Evolutionary conservation across 345 rosid species (phyloP).

Genomic region (Hypericum perforatum): DNA sequence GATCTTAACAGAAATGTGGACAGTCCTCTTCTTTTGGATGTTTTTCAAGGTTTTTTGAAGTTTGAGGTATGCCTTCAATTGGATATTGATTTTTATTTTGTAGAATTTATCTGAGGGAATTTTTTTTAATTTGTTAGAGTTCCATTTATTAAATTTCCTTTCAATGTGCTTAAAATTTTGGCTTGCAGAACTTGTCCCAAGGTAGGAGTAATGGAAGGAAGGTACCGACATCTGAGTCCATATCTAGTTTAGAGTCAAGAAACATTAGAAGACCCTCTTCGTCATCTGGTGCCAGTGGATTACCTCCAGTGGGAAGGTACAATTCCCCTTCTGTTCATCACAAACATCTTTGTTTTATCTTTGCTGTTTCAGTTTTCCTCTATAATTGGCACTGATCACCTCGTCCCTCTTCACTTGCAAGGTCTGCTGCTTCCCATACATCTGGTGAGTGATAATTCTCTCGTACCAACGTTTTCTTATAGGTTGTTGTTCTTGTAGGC

Average conservation of each 20-base stretch:
- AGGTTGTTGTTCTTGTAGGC: background rate
- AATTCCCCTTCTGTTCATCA: background rate
- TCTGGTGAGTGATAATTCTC: conserved; percentile 50
- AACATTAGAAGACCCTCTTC: conserved; percentile 55
- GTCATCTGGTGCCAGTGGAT: conserved; percentile 72
- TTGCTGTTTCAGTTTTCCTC: conserved; percentile 4
- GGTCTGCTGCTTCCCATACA: conserved; percentile 49
- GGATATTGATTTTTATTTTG: background rate
- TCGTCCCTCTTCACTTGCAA: conserved; percentile 17
- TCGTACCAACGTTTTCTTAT: background rate
- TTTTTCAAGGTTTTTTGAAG: conserved; percentile 88
- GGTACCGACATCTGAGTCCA: conserved; percentile 44
- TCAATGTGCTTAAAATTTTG: too few species aligned
- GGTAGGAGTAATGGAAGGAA: conserved; percentile 58
- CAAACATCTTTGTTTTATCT: background rate
- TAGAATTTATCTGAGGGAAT: too few species aligned
- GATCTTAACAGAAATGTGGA: conserved; percentile 83
- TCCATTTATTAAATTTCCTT: too few species aligned
- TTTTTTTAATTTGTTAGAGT: too few species aligned
- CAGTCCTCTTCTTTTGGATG: conserved; percentile 75
- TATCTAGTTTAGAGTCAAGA: conserved; percentile 51
- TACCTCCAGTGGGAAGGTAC: conserved; percentile 91
- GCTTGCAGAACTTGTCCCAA: conserved; percentile 50
- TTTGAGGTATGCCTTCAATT: conserved; percentile 42
- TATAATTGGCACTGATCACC: conserved; percentile 11